Conservation (phyloP, 371 early-diverging fungal species). For the Nematocida ironsii region DNA sequence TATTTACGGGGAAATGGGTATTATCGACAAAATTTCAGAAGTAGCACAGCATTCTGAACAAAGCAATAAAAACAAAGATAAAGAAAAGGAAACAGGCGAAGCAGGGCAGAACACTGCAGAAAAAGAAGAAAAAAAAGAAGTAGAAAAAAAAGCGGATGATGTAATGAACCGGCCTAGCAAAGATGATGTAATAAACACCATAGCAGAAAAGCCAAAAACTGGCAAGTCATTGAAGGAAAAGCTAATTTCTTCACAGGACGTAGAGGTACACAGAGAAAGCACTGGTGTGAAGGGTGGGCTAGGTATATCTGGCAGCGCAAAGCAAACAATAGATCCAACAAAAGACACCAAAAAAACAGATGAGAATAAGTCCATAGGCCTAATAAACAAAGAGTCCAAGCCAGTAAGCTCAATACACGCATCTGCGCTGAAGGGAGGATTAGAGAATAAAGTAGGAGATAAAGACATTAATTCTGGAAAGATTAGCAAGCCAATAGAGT, state of each 20-base stretch:
- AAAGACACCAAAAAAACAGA: background rate
- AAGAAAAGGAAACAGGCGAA: background rate
- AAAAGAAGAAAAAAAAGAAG: background rate
- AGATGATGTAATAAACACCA: background rate
- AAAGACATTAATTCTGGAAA: constrained; percentile 42
- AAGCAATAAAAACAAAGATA: constrained; percentile 5
- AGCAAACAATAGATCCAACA: background rate
- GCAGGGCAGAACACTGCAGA: background rate
- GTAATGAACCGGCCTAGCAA: background rate
- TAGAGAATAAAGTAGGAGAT: constrained; percentile 37
- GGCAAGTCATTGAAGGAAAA: background rate
- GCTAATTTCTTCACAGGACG: background rate
- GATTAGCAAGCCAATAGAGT: constrained; percentile 5
- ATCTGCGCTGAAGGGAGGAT: constrained; percentile 14
- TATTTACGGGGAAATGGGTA: constrained; percentile 14
- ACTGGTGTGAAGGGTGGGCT: background rate
- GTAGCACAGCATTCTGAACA: constrained; percentile 35
- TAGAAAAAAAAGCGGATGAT: background rate
- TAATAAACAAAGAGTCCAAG: constrained; percentile 24
- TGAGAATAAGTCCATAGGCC: background rate
- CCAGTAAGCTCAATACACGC: background rate
- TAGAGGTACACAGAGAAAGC: background rate
- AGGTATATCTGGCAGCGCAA: background rate
- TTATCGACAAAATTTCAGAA: constrained; percentile 41
- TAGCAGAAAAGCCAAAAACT: background rate